These are phyloP conservation scores for Pleodorina starrii DNA, from an alignment of 139 green algal genomes.

Conservation along the genomic window DNA sequence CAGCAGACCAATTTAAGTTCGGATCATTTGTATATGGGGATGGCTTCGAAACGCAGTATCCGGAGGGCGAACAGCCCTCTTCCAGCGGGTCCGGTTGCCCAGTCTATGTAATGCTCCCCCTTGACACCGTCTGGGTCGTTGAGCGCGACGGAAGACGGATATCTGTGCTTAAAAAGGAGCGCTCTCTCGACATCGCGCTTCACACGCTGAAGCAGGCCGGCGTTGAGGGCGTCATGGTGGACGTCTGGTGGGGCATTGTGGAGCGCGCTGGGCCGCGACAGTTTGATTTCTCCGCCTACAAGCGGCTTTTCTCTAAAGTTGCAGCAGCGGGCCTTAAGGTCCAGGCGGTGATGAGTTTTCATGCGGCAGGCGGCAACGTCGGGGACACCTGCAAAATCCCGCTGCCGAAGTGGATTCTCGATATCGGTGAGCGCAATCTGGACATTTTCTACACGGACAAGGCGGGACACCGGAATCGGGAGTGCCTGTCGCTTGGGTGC, in stretches of 20 bases:
- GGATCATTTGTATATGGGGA: conserved; percentile 59
- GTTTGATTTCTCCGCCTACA: conserved; percentile 94
- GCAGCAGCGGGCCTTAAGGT: conserved; percentile 68
- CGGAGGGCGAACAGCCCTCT: conserved; percentile 36
- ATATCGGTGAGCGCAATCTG: conserved; percentile 88
- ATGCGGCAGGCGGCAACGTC: conserved; percentile 93
- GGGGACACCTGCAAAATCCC: conserved; percentile 94
- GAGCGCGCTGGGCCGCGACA: conserved; percentile 79
- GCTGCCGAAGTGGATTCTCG: conserved; percentile 95
- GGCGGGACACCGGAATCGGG: conserved; percentile 87
- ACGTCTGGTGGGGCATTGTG: conserved; percentile 94
- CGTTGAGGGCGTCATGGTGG: conserved; percentile 94
- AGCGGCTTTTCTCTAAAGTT: conserved; percentile 73
- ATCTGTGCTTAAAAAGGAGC: conserved; percentile 88
- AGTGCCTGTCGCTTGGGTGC: conserved; percentile 96
- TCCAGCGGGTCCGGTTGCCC: conserved; percentile 72
- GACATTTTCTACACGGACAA: conserved; percentile 98
- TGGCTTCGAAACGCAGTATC: conserved; percentile 50
- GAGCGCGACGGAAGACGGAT: conserved; percentile 81
- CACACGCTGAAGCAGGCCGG: conserved; percentile 88
- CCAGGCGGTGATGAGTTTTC: conserved; percentile 95
- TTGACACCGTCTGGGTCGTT: conserved; percentile 97
- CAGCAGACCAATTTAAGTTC: conserved; percentile 51
- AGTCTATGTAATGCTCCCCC: conserved; percentile 98
- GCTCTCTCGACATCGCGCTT: conserved; percentile 85